Base-by-base conservation (phyloP, 1,284 basidiomycete species). In the Cutaneotrichosporon cutaneum region DNA sequence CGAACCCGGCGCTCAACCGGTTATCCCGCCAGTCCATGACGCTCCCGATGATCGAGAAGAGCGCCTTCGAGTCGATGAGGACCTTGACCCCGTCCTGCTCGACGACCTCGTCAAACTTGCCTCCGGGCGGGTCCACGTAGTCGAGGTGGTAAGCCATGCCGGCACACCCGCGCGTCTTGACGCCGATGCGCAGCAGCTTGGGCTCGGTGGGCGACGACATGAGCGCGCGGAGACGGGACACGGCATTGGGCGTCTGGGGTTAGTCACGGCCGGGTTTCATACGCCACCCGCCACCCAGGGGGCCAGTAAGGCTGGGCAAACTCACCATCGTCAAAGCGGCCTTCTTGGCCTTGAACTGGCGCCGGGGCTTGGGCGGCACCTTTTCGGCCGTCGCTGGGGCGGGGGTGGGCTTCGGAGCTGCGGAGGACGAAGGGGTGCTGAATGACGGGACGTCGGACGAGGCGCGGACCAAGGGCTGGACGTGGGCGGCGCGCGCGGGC, bases 21-120 rank as follows among this genome's bases (percentile, higher is more conserved):
- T 94, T 92, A 82, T 99, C 96, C 66, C 89, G 85, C 96, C 96
- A 99, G 76, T 96, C 94, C 96, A 99, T 99, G 82, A 90, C 90
- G 76, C 92, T 94, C 47, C 96, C 96, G 68, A 99, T 98, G 73
- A 99, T 96, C 65, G 90, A 94, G 80, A 99, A 99, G 67, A 99
- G 82, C 26, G 96, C 96, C 80, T 96, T 97, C 77, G 89, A 90
- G 81, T 99, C 96, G 76, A 99, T 94, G 64, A 99, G 83, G 45
- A 99, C 95, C 71, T 85, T 87, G 32, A 97, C 93, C 8, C 90
- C 92, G 69, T 95, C 93, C 81, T 95, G 93, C 79, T 93, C 88
- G 33, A 99, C 94, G n/a, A 96, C 85, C 77, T 99, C 96, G 81
- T 99, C 96, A 74, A 99, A 99, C 78, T 88, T 89, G 22, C 82